Conservation (phyloP, 75 land plant genomes). For the Azolla pinnata region DNA sequence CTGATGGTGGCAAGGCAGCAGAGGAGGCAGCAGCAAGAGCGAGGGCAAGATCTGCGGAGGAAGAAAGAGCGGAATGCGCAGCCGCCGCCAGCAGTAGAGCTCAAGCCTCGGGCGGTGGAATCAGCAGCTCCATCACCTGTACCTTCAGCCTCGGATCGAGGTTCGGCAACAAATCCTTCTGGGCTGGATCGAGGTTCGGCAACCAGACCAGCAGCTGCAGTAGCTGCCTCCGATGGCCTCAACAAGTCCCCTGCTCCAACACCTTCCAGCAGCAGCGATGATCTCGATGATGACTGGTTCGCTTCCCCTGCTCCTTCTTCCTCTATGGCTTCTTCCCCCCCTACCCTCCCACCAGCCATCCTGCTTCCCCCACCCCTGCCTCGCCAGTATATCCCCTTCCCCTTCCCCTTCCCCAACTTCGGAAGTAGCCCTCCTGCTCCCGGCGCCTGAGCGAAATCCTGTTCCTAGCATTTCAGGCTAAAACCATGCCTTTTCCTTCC, state of each 20-base stretch:
- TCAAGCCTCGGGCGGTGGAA: neutral
- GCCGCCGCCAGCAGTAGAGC: neutral
- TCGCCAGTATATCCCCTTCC: too few relatives aligned
- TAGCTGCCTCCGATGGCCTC: neutral
- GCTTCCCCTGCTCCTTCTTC: neutral
- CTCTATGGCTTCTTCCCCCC: conserved; percentile 1
- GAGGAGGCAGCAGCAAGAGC: neutral
- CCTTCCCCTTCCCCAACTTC: too few relatives aligned
- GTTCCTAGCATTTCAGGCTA: too few relatives aligned
- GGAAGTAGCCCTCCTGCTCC: too few relatives aligned
- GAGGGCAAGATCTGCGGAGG: neutral
- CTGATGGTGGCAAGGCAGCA: neutral
- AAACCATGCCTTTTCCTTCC: too few relatives aligned
- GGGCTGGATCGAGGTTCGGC: neutral
- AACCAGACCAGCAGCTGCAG: neutral
- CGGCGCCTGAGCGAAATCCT: too few relatives aligned
- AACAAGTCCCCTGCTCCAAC: neutral
- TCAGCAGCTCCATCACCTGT: neutral
- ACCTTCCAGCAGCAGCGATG: neutral
- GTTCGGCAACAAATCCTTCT: neutral
- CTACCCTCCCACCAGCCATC: too few relatives aligned
- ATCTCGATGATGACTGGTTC: neutral
- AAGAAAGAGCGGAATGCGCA: neutral
- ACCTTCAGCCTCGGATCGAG: neutral
- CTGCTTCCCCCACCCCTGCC: too few relatives aligned